Evolutionary conservation across 805 yeast species (phyloP), one percentile per base, ranked within the genome.

Genomic region (Teunomyces lycoperdinae): DNA sequence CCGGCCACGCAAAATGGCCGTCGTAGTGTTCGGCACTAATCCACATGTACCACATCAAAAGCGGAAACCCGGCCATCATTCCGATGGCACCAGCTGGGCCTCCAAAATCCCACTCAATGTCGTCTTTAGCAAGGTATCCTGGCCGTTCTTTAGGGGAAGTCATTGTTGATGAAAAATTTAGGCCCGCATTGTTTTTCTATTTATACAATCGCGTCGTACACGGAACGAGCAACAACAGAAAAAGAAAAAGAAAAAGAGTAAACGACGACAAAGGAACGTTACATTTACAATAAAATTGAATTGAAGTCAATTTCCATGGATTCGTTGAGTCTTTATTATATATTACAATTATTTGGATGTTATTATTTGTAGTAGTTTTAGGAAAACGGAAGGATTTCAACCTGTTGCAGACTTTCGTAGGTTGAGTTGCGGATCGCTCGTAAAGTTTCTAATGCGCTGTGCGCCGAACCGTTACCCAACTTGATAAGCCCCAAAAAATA

Each of bases 11-110:
- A 27, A 88, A 76, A 43, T 71, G 61, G 1, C 96, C 96, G 53
- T 73, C 73, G 68, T 89, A 89, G 66, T 85, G 90, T 52, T 80
- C 79, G 44, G 94, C 92, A 59, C 89, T 79, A 46, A 92, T 83
- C 95, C 96, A 92, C 94, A 94, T 86, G 70, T 94, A 94, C 77
- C 85, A 89, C 99, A 94, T 94, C 61, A 94, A 75, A 42, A 85
- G 62, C 6, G 99, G 99, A 72, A 94, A 94, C 3, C 96, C 96
- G 40, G 81, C 63, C 84, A 92, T 81, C 98, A 94, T 92, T 5
- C 91, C 92, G 16, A 84, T 49, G 43, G 89, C 96, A 48, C 99
- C 99, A 5, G 76, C 67, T 24, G 95, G 85, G 0, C 98, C 98
- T 44, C 99, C 99, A 62, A 92, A 94, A 58, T 94, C 98, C 73